Percentiles rank a stretch among this genome's conserved stretches.
phyloP scores from a whole-genome alignment of 1,284 basidiomycete species.

The Amylostereum areolatum region DNA sequence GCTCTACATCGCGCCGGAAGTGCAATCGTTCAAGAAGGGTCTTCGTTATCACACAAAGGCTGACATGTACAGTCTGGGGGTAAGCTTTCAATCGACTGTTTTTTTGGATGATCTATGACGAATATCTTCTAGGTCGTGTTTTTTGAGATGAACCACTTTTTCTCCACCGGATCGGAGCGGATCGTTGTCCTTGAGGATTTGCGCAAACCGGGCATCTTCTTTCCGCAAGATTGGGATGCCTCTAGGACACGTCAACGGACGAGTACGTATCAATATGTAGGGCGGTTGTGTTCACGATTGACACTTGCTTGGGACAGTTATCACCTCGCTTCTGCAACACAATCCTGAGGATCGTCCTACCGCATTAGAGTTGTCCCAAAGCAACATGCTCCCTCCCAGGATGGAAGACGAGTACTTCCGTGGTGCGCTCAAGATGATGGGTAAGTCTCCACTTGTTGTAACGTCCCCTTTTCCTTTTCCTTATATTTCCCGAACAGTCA shows the following conservation, averaged over 20 bases:
- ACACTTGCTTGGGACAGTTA: slow-evolving; percentile 41
- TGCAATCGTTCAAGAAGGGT: slow-evolving; percentile 56
- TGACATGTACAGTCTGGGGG: slow-evolving; percentile 92
- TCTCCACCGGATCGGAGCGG: slow-evolving; percentile 85
- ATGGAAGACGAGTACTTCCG: slow-evolving; percentile 85
- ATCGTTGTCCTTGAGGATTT: slow-evolving; percentile 78
- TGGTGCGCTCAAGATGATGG: slow-evolving; percentile 73
- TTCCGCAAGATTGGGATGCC: slow-evolving; percentile 72
- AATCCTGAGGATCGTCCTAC: slow-evolving; percentile 79
- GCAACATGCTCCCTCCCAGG: slow-evolving; percentile 66
- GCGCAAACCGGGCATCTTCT: slow-evolving; percentile 65
- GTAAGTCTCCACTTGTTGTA: slow-evolving; percentile 31
- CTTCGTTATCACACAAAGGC: slow-evolving; percentile 78
- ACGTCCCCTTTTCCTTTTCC: background rate
- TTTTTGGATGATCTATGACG: slow-evolving; percentile 2
- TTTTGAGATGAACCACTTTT: slow-evolving; percentile 94
- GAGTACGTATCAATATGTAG: slow-evolving; percentile 38
- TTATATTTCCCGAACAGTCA: slow-evolving; percentile 35
- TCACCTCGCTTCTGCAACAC: slow-evolving; percentile 80
- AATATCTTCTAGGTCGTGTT: slow-evolving; percentile 70
- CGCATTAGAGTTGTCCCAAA: slow-evolving; percentile 82
- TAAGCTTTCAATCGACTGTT: slow-evolving; percentile 27
- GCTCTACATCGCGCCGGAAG: slow-evolving; percentile 91
- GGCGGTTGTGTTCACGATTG: background rate
- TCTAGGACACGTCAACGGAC: slow-evolving; percentile 59